These are phyloP conservation scores for Zychaea mexicana DNA, from an alignment of 371 early-diverging fungal genomes.

Conservation along the genomic window DNA sequence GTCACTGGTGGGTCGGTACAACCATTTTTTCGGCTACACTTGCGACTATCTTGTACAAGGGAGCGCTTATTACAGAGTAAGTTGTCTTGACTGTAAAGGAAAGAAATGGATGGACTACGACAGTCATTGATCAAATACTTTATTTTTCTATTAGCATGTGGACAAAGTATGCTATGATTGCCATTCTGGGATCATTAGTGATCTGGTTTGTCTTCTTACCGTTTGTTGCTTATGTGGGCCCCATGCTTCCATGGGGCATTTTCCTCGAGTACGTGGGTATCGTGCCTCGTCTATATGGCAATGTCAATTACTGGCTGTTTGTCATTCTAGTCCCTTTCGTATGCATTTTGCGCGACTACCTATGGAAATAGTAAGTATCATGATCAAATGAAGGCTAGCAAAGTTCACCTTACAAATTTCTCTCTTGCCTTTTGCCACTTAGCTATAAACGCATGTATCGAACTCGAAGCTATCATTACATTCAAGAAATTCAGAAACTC, in stretches of 20 bases:
- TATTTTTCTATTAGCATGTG: constrained; percentile 55
- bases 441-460: constrained; percentile 82
- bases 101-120: not conserved
- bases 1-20: constrained; percentile 81
- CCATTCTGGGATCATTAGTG: constrained; percentile 80
- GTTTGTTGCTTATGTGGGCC: constrained; percentile 83
- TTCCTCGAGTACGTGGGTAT: constrained; percentile 87
- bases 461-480: constrained; percentile 87
- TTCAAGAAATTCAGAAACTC: constrained; percentile 97
- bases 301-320: constrained; percentile 87
- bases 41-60: constrained; percentile 81
- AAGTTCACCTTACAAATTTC: not conserved
- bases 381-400: too few relatives aligned
- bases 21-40: constrained; percentile 79
- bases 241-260: constrained; percentile 56
- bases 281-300: constrained; percentile 65
- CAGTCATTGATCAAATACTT: not conserved
- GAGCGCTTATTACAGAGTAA: constrained; percentile 81
- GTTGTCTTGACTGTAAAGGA: constrained; percentile 4
- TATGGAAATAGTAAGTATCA: constrained; percentile 88
- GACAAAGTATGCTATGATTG: constrained; percentile 83
- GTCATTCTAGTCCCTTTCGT: constrained; percentile 78
- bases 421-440: not conserved
- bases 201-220: constrained; percentile 92
- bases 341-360: constrained; percentile 82